These are phyloP conservation scores for Leonotis leonurus DNA, from an alignment of 257 asterid species.

Conservation along the genomic window DNA sequence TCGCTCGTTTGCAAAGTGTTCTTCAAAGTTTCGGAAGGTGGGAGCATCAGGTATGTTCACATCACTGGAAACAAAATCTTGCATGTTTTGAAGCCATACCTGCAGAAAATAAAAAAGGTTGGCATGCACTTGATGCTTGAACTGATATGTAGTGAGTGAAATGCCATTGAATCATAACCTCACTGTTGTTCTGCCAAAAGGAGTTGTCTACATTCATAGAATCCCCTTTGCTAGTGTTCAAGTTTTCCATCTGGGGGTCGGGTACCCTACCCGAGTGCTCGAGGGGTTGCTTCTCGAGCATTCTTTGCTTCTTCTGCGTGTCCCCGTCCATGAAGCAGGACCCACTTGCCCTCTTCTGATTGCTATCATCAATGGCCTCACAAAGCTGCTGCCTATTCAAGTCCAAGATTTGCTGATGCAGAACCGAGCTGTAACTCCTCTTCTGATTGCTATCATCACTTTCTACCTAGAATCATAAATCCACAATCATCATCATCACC, in stretches of 20 bases:
- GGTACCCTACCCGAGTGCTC: too few relatives aligned
- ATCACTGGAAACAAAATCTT: conserved; percentile 64
- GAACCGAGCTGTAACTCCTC: conserved; percentile 27
- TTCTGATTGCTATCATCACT: conserved; percentile 14
- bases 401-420: conserved; percentile 63
- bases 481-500: too few relatives aligned
- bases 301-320: conserved; percentile 20
- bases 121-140: too few relatives aligned
- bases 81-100: conserved; percentile 85
- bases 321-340: conserved; percentile 23
- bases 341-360: conserved; percentile 31
- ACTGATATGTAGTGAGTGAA: too few relatives aligned
- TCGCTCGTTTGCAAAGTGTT: conserved; percentile 47
- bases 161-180: too few relatives aligned
- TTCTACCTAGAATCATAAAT: too few relatives aligned
- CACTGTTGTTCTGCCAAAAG: too few relatives aligned
- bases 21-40: conserved; percentile 74
- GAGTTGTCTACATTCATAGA: too few relatives aligned
- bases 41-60: conserved; percentile 68
- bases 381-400: conserved; percentile 50
- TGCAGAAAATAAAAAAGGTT: conserved; percentile 30
- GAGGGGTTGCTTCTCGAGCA: conserved; percentile 29
- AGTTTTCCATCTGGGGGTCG: too few relatives aligned
- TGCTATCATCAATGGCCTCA: conserved; percentile 24
- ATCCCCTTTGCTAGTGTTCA: too few relatives aligned